Percentiles rank a stretch among this genome's conserved stretches.
Conservation (phyloP, 2,329 filamentous ascomycete genomes). For the Pseudogymnoascus sp. region DNA sequence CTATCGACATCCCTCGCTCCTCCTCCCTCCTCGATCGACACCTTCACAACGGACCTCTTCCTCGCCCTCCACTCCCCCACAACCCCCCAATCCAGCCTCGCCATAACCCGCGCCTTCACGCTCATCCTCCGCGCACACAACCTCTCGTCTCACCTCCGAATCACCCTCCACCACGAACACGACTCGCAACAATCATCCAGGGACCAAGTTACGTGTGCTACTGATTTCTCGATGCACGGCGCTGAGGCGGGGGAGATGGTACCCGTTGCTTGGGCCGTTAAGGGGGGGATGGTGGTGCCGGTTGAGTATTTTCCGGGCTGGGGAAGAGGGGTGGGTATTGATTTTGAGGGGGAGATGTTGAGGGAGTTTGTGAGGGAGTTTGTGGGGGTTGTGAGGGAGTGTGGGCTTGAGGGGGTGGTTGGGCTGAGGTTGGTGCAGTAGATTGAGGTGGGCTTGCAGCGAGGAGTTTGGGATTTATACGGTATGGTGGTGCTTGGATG, state of each 20-base stretch:
- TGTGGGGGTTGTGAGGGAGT: background rate
- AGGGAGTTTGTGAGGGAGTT: background rate
- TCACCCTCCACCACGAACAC: background rate
- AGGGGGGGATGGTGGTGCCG: background rate
- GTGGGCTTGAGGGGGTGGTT: conserved; percentile 2
- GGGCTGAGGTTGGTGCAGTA: background rate
- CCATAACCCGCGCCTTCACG: background rate
- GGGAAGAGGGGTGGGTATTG: background rate
- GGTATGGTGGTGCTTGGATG: background rate
- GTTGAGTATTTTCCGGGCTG: background rate
- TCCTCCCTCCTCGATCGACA: background rate
- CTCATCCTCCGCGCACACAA: background rate
- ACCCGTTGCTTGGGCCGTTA: background rate
- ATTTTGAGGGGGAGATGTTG: background rate
- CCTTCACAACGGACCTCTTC: background rate
- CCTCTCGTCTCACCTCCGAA: background rate
- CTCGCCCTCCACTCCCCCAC: background rate
- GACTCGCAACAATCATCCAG: background rate
- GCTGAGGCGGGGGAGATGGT: background rate
- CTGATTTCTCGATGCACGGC: background rate
- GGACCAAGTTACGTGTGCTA: background rate
- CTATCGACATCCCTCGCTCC: background rate
- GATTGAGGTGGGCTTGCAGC: background rate
- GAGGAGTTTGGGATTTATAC: background rate
- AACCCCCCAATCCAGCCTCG: background rate